Percentiles rank a stretch among this genome's conserved stretches.
Conservation (phyloP, 352 stramenopile species). For the Phytophthora multivora region DNA sequence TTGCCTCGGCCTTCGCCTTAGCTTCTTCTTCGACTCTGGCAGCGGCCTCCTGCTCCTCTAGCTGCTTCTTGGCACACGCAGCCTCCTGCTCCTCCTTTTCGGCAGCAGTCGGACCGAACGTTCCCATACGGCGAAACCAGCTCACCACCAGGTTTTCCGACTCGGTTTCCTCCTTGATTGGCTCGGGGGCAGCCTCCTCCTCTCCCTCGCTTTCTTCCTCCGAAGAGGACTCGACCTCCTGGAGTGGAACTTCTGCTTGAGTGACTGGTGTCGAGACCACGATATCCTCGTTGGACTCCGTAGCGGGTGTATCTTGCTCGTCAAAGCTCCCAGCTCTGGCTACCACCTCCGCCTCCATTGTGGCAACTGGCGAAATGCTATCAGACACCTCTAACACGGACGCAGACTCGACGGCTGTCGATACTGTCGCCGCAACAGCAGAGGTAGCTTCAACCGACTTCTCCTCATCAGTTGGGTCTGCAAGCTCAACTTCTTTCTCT, state of each 20-base stretch:
- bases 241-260: neutral
- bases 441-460: neutral
- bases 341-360: conserved; percentile 2
- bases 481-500: neutral
- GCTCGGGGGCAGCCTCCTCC: neutral
- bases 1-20: conserved; percentile 1
- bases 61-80: conserved; percentile 12
- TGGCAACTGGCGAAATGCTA: conserved; percentile 1
- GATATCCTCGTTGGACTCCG: neutral
- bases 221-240: conserved; percentile 9
- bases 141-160: conserved; percentile 31
- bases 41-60: conserved; percentile 21
- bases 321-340: neutral
- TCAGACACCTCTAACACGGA: conserved; percentile 6
- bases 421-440: neutral
- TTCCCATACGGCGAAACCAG: conserved; percentile 40
- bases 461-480: neutral
- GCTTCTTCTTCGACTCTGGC: conserved; percentile 13
- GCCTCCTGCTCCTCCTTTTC: conserved; percentile 24
- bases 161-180: conserved; percentile 22
- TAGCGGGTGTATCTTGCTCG: neutral
- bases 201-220: conserved; percentile 10
- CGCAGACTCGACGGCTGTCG: conserved; percentile 1
- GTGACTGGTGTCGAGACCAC: conserved; percentile 1
- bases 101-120: conserved; percentile 18